These are phyloP conservation scores for Millerozyma acaciae DNA, from an alignment of 805 yeast species.

Conservation along the genomic window DNA sequence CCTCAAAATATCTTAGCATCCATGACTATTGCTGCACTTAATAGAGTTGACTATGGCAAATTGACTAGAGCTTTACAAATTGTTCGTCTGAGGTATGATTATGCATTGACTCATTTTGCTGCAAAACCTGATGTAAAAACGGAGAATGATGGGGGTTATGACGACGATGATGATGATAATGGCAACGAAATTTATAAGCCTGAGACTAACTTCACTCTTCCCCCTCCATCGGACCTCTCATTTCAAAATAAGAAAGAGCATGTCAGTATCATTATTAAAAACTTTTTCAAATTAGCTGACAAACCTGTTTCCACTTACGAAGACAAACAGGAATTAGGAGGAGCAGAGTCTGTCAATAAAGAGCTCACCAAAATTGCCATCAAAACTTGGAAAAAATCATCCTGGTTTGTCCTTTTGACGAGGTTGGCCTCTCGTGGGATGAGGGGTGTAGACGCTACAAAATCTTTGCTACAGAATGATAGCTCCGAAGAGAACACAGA, in stretches of 20 bases:
- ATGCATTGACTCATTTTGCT: slow-evolving; percentile 18
- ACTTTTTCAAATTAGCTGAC: slow-evolving; percentile 50
- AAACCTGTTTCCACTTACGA: slow-evolving; percentile 14
- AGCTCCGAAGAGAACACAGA: slow-evolving; percentile 20
- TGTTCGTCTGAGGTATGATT: slow-evolving; percentile 60
- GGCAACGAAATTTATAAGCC: slow-evolving; percentile 33
- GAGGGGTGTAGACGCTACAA: slow-evolving; percentile 18
- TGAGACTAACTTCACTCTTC: slow-evolving; percentile 47
- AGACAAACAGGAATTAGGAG: slow-evolving; percentile 7
- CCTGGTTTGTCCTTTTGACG: slow-evolving; percentile 74
- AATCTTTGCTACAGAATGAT: slow-evolving; percentile 4
- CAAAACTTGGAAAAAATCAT: slow-evolving; percentile 51
- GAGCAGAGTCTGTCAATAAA: slow-evolving; percentile 23
- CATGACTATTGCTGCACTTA: slow-evolving; percentile 65
- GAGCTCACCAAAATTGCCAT: slow-evolving; percentile 59
- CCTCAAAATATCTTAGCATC: slow-evolving; percentile 60
- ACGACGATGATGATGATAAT: slow-evolving; percentile 30
- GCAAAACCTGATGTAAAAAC: slow-evolving; percentile 4
- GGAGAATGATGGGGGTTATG: slow-evolving; percentile 9
- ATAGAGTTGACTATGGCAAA: slow-evolving; percentile 46
- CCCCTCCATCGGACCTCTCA: slow-evolving; percentile 53
- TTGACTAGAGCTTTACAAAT: slow-evolving; percentile 67
- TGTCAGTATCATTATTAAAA: slow-evolving; percentile 52
- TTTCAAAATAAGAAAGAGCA: slow-evolving; percentile 55
- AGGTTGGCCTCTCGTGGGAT: slow-evolving; percentile 84